Evolutionary conservation across 331 rosid genomes (phyloP), one percentile per base, ranked within the genome.

Genomic region (Malus hybrid): DNA sequence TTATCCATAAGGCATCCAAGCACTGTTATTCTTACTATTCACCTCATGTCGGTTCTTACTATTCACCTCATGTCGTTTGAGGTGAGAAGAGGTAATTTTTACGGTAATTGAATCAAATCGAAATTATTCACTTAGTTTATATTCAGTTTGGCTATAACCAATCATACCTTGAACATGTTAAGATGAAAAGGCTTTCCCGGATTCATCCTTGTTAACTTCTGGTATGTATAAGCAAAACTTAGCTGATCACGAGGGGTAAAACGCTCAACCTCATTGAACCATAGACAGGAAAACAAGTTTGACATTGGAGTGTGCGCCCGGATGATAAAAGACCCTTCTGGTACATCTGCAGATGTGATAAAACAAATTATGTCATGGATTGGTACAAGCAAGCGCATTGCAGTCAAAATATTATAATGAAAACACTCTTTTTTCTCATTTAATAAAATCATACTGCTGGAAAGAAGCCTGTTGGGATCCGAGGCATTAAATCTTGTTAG

Each of bases 241-340:
- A 94, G 92, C 87, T 94, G 99, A 83, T 94, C 99, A 76, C 99
- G 97, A 68, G 97, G 97, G 61, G 99, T 94, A 82, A 94, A 94
- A 48, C 89, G 89, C 19, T 90, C 97, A 60, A 94, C 88, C 82
- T 91, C 97, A 71, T 94, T 91, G 88, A 90, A 94, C 99, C 99
- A 94, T 69, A 94, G 96, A 82, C 99, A 94, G 30, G 94, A 90
- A 85, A 94, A 92, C 79, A 94, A 85, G 81, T 94, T 94, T 65
- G 99, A 85, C 96, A 90, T 89, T 42, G 98, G 93, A 61, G 98
- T 93, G 82, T 93, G 98, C 18, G 96, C 98, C 68, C 96, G 80
- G 16, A 93, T 80, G 73, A 93, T 93, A 76, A 93, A 90, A 69
- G 98, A 93, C 71, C 93, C 98, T 87, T 90, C 98, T 18, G 98